Evolutionary conservation across 2,329 filamentous ascomycete species (phyloP), one percentile per base, ranked within the genome.

Genomic region (Setomelanomma holmii): DNA sequence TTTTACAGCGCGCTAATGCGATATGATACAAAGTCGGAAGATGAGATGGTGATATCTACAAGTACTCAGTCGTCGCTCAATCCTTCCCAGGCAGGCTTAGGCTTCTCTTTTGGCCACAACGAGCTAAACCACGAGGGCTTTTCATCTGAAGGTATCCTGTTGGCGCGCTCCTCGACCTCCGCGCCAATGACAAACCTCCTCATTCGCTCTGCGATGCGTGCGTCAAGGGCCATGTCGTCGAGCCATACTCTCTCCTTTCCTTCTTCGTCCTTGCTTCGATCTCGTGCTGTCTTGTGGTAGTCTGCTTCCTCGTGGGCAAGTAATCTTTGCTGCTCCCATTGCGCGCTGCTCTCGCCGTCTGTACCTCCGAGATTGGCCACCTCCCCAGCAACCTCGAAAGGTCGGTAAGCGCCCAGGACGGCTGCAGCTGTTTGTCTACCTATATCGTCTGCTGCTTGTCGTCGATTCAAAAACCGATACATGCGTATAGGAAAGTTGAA

Each of bases 351-450:
- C 7, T 68, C 63, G 21, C 71, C 67, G 24, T 64, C 60, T 14
- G 67, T 59, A 3, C 67, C 58, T 45, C 64, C 72, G 23, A 75
- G 66, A 19, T 55, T 71, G 16, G 63, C 42, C 10, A 54, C 49
- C 42, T 68, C 65, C 14, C 58, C 58, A 23, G 67, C 56, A 7
- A 60, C 58, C 43, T 71, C 67, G 8, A 75, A 85, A 3, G 82
- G 78, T 48, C 80, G 72, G 60, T 81, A 79, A 11, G 72, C 75
- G 11, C 79, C 86, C 33, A 97, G 85, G 53, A 96, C 93, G 30
- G 89, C 87, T 30, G 91, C 89, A 0, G 93, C 93, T 16, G 96
- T 91, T 59, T 97, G 87, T 36, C 90, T 88, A 45, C 95, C 95
- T 54, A 97, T 87, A 40, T 88, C 83, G 69, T 99, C 93, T 58